These are phyloP conservation scores for Glycyrrhiza uralensis DNA, from an alignment of 306 rosid species.

Conservation along the genomic window DNA sequence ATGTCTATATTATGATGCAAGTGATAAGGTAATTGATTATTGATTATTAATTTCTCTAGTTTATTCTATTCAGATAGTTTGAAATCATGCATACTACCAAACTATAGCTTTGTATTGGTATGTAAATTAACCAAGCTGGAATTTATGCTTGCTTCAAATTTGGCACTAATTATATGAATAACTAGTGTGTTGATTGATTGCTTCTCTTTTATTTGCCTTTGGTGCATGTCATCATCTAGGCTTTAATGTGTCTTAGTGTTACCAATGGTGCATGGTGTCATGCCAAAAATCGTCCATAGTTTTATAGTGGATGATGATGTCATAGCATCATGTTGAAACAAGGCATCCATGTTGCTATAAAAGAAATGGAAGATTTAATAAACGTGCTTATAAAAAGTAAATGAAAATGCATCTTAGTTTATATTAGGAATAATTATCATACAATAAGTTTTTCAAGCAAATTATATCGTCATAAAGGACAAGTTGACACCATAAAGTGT, in stretches of 20 bases:
- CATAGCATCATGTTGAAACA: background rate
- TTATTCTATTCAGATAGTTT: background rate
- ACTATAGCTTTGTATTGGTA: background rate
- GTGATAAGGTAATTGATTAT: slow-evolving; percentile 60
- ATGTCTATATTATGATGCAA: slow-evolving; percentile 63
- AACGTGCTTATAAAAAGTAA: background rate
- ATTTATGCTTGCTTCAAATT: background rate
- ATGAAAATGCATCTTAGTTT: background rate
- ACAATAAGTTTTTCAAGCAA: background rate
- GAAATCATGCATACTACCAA: slow-evolving; percentile 8
- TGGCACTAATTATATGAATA: background rate
- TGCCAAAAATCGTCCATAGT: background rate
- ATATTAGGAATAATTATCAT: background rate
- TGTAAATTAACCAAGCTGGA: background rate
- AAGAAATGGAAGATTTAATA: background rate
- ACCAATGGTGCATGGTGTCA: background rate
- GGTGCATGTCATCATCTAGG: slow-evolving; percentile 18
- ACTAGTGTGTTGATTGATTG: background rate
- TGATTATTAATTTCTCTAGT: slow-evolving; percentile 10
- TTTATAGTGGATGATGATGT: background rate
- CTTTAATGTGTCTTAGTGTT: background rate
- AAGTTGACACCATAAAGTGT: background rate
- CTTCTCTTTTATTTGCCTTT: background rate
- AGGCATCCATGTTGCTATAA: background rate
- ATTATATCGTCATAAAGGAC: background rate